Evolutionary conservation across 108 stramenopile genomes (phyloP).

Genomic region (Skeletonema grethae): DNA sequence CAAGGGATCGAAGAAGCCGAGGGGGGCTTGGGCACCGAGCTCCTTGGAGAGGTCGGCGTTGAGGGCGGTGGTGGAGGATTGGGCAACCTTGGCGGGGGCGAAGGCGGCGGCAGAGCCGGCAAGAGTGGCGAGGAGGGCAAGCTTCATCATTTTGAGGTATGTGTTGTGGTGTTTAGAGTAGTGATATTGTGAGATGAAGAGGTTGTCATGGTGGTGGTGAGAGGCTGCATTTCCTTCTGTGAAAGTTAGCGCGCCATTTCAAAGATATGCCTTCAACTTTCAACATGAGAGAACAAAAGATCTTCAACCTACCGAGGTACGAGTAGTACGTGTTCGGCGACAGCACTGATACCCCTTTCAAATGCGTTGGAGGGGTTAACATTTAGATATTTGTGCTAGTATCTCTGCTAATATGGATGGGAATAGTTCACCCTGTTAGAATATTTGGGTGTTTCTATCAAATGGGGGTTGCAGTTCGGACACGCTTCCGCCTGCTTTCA

Average conservation of each 20-base stretch:
- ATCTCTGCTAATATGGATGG: too few relatives aligned
- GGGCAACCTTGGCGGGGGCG: slow-evolving; percentile 16
- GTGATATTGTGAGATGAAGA: background rate
- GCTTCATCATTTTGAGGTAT: slow-evolving; percentile 48
- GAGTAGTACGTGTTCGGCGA: background rate
- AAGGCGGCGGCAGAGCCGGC: slow-evolving; percentile 44
- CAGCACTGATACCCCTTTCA: background rate
- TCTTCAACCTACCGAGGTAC: too few relatives aligned
- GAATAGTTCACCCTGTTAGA: too few relatives aligned
- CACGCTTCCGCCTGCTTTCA: too few relatives aligned
- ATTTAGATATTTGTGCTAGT: too few relatives aligned
- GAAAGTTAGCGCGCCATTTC: background rate
- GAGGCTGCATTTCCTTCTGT: background rate
- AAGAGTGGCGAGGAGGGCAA: slow-evolving; percentile 56
- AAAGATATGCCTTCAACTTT: slow-evolving; percentile 6
- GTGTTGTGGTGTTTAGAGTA: background rate
- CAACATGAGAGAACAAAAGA: background rate
- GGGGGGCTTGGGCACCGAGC: slow-evolving; percentile 84
- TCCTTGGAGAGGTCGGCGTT: slow-evolving; percentile 72
- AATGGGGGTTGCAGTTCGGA: too few relatives aligned
- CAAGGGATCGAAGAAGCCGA: slow-evolving; percentile 53
- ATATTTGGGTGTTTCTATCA: too few relatives aligned
- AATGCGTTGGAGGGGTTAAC: background rate
- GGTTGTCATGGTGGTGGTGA: background rate
- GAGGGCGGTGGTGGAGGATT: slow-evolving; percentile 34